phyloP scores from a whole-genome alignment of 805 yeast genomes.

The Vanderwaltozyma yarrowii region DNA sequence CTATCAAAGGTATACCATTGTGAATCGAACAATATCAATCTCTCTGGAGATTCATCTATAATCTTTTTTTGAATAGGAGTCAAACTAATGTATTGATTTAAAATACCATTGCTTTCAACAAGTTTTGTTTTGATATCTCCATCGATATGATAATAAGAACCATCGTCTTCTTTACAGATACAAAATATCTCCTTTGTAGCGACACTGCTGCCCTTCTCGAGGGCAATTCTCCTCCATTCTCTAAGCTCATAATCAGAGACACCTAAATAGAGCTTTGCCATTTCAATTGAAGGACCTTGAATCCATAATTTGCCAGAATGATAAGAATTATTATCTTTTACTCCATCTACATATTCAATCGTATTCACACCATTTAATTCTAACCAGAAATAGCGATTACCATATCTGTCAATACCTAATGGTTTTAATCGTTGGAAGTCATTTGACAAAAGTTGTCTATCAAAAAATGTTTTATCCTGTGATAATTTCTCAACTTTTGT shows the following conservation, averaged over 20 bases:
- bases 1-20: conserved; percentile 69
- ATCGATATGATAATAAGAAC: conserved; percentile 11
- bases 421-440: conserved; percentile 70
- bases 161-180: conserved; percentile 12
- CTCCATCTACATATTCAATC: conserved; percentile 31
- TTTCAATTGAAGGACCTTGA: conserved; percentile 71
- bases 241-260: conserved; percentile 19
- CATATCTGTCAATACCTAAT: conserved; percentile 75
- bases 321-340: conserved; percentile 35
- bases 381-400: conserved; percentile 92
- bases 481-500: conserved; percentile 33
- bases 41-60: conserved; percentile 55
- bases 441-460: conserved; percentile 50
- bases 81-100: conserved; percentile 10
- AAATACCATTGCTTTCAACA: conserved; percentile 15
- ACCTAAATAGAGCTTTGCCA: conserved; percentile 28
- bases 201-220: conserved; percentile 11
- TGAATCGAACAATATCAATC: conserved; percentile 35
- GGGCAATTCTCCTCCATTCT: conserved; percentile 21
- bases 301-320: conserved; percentile 82
- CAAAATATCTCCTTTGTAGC: conserved; percentile 22
- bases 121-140: conserved; percentile 11
- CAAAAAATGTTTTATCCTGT: conserved; percentile 42
- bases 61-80: conserved; percentile 44
- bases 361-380: conserved; percentile 64